Base-by-base conservation (phyloP, 805 yeast species). In the Sugiyamaella floridensis region DNA sequence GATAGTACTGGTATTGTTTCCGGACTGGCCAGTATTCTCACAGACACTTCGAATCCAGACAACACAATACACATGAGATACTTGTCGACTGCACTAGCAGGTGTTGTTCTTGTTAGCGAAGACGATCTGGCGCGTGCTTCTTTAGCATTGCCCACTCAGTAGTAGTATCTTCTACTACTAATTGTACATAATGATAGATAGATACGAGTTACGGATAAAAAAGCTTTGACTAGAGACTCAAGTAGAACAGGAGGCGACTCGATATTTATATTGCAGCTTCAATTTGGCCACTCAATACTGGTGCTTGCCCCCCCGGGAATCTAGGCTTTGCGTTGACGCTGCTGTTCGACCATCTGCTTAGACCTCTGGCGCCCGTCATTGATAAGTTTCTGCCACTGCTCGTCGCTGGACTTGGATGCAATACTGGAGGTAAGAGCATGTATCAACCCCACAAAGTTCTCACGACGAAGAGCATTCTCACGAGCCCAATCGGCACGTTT, bases 1-100 rank as follows among this genome's bases (percentile, higher is more conserved):
- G 82, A 82, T 63, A 71, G 80, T 7, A 80, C 82, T 19, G 88
- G 88, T 42, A 80, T 83, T 47, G 86, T 82, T 1, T 81, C 86
- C 0, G 85, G 85, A 1, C 73, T 83, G 19, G 85, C 87, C 0
- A 68, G 78, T 41, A 72, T 70, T 51, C 64, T 82, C 20, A 60
- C 76, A 18, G 69, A 73, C 71, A 44, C 57, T 15, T 56, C 50
- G 58, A 54, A 9, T 52, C 54, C 16, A 64, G 42, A 48, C 60
- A 9, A 63, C 72, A 2, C 71, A 71, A 47, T 82, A 76, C 57
- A 78, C 79, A 60, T 61, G 59, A 50, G 80, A 60, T 83, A 81
- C 58, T 66, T 83, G 18, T 78, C 84, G 19, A 78, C 83, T 69
- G 86, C 83, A 8, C 67, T 74, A 51, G 75, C 83, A 1, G 85